These are phyloP conservation scores for Danielia reshetovae DNA, from an alignment of 805 yeast genomes.

Conservation along the genomic window DNA sequence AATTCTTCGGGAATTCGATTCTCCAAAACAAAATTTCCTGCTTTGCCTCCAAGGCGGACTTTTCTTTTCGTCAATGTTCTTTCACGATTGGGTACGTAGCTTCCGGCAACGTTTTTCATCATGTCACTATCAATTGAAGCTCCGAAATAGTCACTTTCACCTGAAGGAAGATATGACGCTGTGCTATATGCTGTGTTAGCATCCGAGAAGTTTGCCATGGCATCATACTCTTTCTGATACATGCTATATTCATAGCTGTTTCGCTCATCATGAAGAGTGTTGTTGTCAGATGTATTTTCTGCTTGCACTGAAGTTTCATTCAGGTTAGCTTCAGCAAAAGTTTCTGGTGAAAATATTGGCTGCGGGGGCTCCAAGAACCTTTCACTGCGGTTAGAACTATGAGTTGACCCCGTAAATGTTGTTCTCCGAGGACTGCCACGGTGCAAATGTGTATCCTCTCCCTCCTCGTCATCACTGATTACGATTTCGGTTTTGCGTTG, in stretches of 20 bases:
- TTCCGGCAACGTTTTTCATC: slow-evolving; percentile 40
- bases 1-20: slow-evolving; percentile 92
- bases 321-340: slow-evolving; percentile 56
- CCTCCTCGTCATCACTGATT: slow-evolving; percentile 35
- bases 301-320: slow-evolving; percentile 3
- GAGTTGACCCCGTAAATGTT: slow-evolving; percentile 23
- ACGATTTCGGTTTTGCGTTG: slow-evolving; percentile 45
- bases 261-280: slow-evolving; percentile 26
- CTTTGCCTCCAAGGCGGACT: slow-evolving; percentile 56
- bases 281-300: slow-evolving; percentile 25
- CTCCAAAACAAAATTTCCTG: slow-evolving; percentile 84
- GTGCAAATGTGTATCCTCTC: slow-evolving; percentile 21
- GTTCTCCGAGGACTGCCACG: slow-evolving; percentile 37
- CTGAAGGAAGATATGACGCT: slow-evolving; percentile 5
- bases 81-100: slow-evolving; percentile 57
- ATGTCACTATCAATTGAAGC: slow-evolving; percentile 45
- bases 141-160: slow-evolving; percentile 40
- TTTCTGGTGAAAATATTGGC: slow-evolving; percentile 60
- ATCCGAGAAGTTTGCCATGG: slow-evolving; percentile 32
- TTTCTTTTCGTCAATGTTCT: slow-evolving; percentile 68
- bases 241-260: slow-evolving; percentile 29
- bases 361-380: slow-evolving; percentile 59
- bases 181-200: slow-evolving; percentile 20
- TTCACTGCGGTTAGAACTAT: slow-evolving; percentile 39
- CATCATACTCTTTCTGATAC: slow-evolving; percentile 32